These are phyloP conservation scores for Mycena galericulata DNA, from an alignment of 768 basidiomycete species.

Conservation along the genomic window DNA sequence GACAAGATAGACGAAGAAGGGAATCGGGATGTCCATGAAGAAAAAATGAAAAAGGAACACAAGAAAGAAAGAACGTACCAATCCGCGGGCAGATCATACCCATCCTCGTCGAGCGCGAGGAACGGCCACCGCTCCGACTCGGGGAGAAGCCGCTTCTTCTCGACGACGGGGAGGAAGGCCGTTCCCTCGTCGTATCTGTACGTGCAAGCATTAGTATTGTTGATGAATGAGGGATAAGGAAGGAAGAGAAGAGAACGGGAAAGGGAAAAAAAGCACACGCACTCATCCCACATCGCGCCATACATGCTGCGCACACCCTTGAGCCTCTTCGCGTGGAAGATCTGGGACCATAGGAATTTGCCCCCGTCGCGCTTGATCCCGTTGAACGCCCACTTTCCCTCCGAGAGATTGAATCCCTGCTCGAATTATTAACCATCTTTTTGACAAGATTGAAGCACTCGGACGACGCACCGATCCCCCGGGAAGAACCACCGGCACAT, in stretches of 20 bases:
- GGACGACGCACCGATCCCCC: constrained; percentile 77
- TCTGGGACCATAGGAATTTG: constrained; percentile 82
- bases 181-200: constrained; percentile 89
- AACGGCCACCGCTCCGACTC: constrained; percentile 68
- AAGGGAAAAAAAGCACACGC: constrained; percentile 18
- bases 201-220: too few relatives aligned
- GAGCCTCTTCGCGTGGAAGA: constrained; percentile 73
- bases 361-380: constrained; percentile 80
- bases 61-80: constrained; percentile 62
- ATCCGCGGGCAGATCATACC: constrained; percentile 80
- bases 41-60: background rate
- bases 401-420: constrained; percentile 78
- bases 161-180: constrained; percentile 80
- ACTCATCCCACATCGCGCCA: constrained; percentile 88
- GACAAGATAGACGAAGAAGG: too few relatives aligned
- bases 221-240: constrained; percentile 11
- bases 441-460: background rate
- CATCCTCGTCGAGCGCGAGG: constrained; percentile 83
- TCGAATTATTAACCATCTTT: background rate
- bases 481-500: constrained; percentile 86
- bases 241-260: constrained; percentile 16
- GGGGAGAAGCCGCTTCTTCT: constrained; percentile 70
- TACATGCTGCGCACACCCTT: constrained; percentile 52
- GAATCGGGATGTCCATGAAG: too few relatives aligned
- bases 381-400: constrained; percentile 80